Percentiles rank a stretch among this genome's conserved stretches.
Conservation (phyloP, 179 eudicot species). For the Actinidia arguta region DNA sequence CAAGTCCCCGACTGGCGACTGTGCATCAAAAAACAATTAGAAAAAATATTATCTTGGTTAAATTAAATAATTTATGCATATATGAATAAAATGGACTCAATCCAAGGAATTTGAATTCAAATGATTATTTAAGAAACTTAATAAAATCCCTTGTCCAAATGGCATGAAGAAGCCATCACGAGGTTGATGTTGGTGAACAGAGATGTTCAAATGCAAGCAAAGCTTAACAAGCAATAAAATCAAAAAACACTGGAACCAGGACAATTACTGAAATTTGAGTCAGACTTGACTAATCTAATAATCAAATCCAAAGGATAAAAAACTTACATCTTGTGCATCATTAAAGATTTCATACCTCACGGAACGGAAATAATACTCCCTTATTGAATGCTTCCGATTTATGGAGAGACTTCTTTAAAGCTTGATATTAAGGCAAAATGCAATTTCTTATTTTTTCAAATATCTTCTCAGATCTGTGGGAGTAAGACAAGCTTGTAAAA, state of each 20-base stretch:
- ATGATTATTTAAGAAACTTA: not conserved
- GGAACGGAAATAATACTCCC: constrained; percentile 85
- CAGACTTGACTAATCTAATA: not conserved
- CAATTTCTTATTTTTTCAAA: constrained; percentile 76
- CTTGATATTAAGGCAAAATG: constrained; percentile 77
- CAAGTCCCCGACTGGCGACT: constrained; percentile 96
- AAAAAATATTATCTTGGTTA: too few relatives aligned
- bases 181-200: not conserved
- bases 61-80: too few relatives aligned
- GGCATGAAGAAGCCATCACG: not conserved
- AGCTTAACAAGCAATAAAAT: not conserved
- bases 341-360: constrained; percentile 65
- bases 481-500: constrained; percentile 87
- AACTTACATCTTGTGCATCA: not conserved
- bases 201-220: not conserved
- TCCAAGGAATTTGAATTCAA: not conserved
- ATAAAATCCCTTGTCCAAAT: not conserved
- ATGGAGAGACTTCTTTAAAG: constrained; percentile 81
- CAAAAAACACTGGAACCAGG: not conserved
- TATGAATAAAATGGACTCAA: not conserved
- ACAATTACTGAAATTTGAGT: not conserved
- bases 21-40: constrained; percentile 19
- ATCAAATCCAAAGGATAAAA: not conserved
- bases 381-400: constrained; percentile 97
- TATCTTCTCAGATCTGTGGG: constrained; percentile 85